These are phyloP conservation scores for Sclerotinia subarctica DNA, from an alignment of 2,329 filamentous ascomycete species.

Conservation along the genomic window DNA sequence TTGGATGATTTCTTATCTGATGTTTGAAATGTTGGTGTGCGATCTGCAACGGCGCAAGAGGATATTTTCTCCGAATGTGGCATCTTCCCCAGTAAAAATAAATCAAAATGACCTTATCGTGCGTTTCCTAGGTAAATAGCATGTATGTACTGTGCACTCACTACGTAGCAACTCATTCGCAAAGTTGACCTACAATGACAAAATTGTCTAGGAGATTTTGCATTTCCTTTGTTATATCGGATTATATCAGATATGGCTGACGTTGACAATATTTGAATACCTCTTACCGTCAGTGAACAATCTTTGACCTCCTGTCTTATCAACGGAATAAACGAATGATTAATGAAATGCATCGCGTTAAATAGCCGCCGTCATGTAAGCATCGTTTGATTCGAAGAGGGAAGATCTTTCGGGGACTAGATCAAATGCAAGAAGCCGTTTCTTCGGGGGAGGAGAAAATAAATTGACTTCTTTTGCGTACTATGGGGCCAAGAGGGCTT, in stretches of 20 bases:
- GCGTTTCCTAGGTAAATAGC: too few relatives aligned
- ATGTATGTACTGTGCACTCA: too few relatives aligned
- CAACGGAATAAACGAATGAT: background rate
- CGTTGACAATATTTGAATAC: background rate
- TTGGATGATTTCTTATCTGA: conserved; percentile 15
- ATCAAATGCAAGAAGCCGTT: conserved; percentile 8
- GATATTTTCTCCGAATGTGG: conserved; percentile 10
- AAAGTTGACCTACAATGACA: too few relatives aligned
- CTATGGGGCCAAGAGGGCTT: background rate
- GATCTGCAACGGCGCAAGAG: conserved; percentile 1
- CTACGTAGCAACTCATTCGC: too few relatives aligned
- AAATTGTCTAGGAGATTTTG: too few relatives aligned
- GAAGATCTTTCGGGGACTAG: conserved; percentile 8
- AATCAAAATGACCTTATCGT: background rate
- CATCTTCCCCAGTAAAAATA: background rate
- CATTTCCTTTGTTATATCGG: too few relatives aligned
- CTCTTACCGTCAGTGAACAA: too few relatives aligned
- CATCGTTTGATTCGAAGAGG: background rate
- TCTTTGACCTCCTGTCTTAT: background rate
- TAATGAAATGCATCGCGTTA: conserved; percentile 12
- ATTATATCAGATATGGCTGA: background rate
- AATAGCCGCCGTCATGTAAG: conserved; percentile 15
- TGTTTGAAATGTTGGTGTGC: background rate
- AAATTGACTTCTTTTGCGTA: background rate
- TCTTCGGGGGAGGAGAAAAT: background rate